A percentile compares a stretch with the other conserved stretches of the same genome.
Conservation (phyloP, 2,329 filamentous ascomycete species). For the Diplodia corticola region DNA sequence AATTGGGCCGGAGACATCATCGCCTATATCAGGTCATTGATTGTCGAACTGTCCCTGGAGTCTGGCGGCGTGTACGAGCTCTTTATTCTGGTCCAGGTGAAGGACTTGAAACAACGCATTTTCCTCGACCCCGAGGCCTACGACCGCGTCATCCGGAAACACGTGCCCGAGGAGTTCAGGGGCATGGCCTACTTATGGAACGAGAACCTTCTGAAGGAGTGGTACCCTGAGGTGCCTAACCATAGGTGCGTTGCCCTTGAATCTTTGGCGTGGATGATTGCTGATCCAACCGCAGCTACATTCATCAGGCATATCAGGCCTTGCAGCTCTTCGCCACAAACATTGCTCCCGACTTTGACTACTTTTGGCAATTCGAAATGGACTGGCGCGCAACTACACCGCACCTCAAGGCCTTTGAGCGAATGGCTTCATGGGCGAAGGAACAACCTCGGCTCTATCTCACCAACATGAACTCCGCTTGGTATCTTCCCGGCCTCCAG, state of each 20-base stretch:
- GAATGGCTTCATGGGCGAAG: conserved; percentile 57
- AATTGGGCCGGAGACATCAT: conserved; percentile 49
- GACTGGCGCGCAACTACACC: conserved; percentile 77
- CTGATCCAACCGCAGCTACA: conserved; percentile 45
- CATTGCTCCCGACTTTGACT: conserved; percentile 77
- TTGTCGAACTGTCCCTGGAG: conserved; percentile 48
- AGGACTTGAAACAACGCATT: conserved; percentile 57
- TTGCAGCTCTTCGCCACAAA: conserved; percentile 71
- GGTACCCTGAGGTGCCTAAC: conserved; percentile 51
- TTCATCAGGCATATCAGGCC: conserved; percentile 64
- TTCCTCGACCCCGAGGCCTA: conserved; percentile 62
- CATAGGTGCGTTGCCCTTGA: conserved; percentile 2
- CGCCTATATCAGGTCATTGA: conserved; percentile 47
- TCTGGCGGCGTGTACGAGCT: conserved; percentile 52
- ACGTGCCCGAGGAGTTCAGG: conserved; percentile 69
- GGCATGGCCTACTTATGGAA: conserved; percentile 76
- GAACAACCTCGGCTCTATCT: conserved; percentile 58
- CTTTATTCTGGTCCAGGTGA: conserved; percentile 51
- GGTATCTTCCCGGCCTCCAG: conserved; percentile 56
- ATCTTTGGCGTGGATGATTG: background rate
- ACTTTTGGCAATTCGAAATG: conserved; percentile 83
- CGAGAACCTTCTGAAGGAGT: conserved; percentile 53
- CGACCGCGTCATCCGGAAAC: conserved; percentile 58
- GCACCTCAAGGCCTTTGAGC: conserved; percentile 75
- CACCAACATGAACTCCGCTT: conserved; percentile 59